These are phyloP conservation scores for Phylloporus gajari DNA, from an alignment of 1,284 basidiomycete species.

Conservation along the genomic window DNA sequence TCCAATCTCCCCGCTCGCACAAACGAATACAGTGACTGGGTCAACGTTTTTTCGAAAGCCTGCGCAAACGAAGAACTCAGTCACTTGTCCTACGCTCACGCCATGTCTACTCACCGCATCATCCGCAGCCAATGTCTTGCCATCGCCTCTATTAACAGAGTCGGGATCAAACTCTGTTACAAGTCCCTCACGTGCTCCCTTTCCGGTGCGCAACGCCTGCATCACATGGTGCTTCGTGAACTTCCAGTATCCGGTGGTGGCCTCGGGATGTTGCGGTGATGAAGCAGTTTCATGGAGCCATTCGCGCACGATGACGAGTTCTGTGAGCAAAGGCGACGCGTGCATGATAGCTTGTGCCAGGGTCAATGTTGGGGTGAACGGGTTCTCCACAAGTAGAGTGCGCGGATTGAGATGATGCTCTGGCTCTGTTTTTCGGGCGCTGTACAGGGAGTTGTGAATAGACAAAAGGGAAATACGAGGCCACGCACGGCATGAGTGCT, in stretches of 20 bases:
- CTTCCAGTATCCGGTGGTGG: constrained; percentile 81
- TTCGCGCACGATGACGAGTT: constrained; percentile 82
- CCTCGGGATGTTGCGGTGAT: constrained; percentile 67
- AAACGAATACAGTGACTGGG: constrained; percentile 80
- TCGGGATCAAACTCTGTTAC: constrained; percentile 82
- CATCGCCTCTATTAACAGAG: constrained; percentile 66
- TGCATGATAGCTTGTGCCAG: constrained; percentile 77
- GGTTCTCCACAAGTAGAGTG: constrained; percentile 70
- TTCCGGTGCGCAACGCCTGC: constrained; percentile 69
- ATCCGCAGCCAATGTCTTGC: constrained; percentile 69
- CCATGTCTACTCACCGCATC: constrained; percentile 67
- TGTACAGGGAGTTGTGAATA: constrained; percentile 37
- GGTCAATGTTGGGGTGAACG: constrained; percentile 79
- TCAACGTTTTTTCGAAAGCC: constrained; percentile 82
- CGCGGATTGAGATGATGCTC: constrained; percentile 58
- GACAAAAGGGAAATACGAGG: constrained; percentile 27
- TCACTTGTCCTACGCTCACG: not conserved
- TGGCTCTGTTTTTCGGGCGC: constrained; percentile 70
- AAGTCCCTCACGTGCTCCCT: constrained; percentile 58
- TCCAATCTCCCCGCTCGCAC: constrained; percentile 85
- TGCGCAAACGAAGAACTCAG: constrained; percentile 39
- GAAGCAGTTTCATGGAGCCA: constrained; percentile 84
- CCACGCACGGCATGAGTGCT: constrained; percentile 72
- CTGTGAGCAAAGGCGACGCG: constrained; percentile 66
- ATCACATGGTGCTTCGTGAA: constrained; percentile 82